Evolutionary conservation across 164 flowering plant genomes (phyloP), one percentile per base, ranked within the genome.

Genomic region (Echeveria elegans): DNA sequence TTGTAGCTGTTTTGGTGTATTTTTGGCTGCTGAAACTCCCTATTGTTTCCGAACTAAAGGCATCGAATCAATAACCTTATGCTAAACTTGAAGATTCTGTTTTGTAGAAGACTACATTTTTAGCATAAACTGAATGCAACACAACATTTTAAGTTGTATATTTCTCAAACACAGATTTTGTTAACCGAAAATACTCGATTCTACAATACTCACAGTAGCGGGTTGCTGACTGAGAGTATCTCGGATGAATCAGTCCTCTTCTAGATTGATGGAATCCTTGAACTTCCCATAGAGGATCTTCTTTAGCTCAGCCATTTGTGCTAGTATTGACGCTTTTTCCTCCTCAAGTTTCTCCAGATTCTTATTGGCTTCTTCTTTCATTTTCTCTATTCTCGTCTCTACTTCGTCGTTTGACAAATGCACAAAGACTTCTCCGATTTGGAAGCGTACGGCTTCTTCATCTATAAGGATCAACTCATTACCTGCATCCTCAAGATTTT

Each of bases 381-480:
- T 84, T 72, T 85, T 69, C 72, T 94, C 96, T 38, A 94, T 79
- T 72, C 84, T 82, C 65, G 36, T 76, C 80, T 90, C 98, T 12
- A 94, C 98, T 62, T 89, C 92, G 5, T 94, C 98, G 71, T 72
- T 88, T 23, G 92, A 83, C 72, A 89, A 76, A 65, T 91, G 98
- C 60, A 85, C 88, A 80, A 90, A 94, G n/a, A 89, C 96, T 78
- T 93, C 98, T 18, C 98, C 98, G 4, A 90, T 85, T 65, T 93
- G 98, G 79, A 90, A 86, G 15, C 95, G 83, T 23, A 89, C 81
- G 47, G 80, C 76, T 4, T 90, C 98, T 72, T 94, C 98, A 71
- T 94, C 97, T 4, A 95, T 81, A 30, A 94, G 88, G 74, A 94
- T 94, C 80, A 94, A 72, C 71, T 94, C 98, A 65, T 91, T 89